Evolutionary conservation across 192 early-diverging fungal genomes (phyloP).

Genomic region (Podila clonocystis): DNA sequence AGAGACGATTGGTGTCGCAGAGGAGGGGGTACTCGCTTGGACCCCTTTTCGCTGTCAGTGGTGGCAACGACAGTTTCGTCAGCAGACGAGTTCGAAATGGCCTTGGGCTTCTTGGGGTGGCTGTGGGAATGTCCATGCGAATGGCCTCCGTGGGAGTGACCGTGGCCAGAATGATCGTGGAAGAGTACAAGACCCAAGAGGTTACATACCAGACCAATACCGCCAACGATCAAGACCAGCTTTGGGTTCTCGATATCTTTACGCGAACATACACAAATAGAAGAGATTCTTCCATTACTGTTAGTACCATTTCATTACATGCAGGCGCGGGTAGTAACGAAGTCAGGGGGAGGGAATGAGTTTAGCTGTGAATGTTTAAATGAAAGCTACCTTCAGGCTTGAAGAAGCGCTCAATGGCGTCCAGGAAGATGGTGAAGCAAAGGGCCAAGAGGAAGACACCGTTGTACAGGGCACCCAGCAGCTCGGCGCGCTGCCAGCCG

Average conservation of each 20-base stretch:
- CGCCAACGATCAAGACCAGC: conserved; percentile 81
- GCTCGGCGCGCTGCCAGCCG: conserved; percentile 92
- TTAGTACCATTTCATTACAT: conserved; percentile 57
- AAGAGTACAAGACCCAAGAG: conserved; percentile 85
- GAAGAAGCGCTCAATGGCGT: conserved; percentile 87
- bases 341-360: not conserved
- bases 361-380: not conserved
- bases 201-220: conserved; percentile 82
- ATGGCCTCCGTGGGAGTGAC: conserved; percentile 29
- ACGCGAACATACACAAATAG: conserved; percentile 66
- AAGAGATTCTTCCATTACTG: conserved; percentile 52
- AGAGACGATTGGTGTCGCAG: conserved; percentile 27
- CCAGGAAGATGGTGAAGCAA: conserved; percentile 89
- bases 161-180: conserved; percentile 63
- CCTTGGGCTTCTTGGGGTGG: conserved; percentile 46
- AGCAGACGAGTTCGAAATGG: not conserved
- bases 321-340: not conserved
- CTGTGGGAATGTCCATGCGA: conserved; percentile 68
- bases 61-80: not conserved
- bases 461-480: conserved; percentile 93
- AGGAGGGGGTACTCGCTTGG: not conserved
- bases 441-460: conserved; percentile 91
- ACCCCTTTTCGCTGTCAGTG: not conserved
- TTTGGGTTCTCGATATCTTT: conserved; percentile 75
- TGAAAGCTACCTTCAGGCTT: conserved; percentile 59